Percentiles rank a stretch among this genome's conserved stretches.
Evolutionary conservation across 768 basidiomycete species (phyloP).

Genomic region (Tubosaeta sp.): DNA sequence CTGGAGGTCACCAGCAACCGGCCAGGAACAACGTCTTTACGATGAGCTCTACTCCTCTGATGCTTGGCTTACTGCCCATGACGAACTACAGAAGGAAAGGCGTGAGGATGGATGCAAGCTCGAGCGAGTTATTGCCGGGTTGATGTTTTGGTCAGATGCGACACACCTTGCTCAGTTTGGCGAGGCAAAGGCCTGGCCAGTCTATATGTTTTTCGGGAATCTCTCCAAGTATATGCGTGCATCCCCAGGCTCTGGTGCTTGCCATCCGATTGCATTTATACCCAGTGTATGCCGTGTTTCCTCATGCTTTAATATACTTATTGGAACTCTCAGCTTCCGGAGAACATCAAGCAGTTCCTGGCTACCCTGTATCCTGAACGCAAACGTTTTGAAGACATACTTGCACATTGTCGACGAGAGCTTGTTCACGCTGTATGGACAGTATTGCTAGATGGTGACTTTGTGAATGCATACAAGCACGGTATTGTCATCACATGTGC

Average conservation of each 20-base stretch:
- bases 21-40: slow-evolving; percentile 11
- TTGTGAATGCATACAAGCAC: slow-evolving; percentile 19
- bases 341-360: not conserved
- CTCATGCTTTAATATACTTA: not conserved
- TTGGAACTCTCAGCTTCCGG: not conserved
- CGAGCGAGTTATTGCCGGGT: slow-evolving; percentile 8
- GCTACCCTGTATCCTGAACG: too few species aligned
- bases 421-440: slow-evolving; percentile 6
- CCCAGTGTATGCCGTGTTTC: not conserved
- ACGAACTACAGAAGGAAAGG: slow-evolving; percentile 18
- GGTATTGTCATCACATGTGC: slow-evolving; percentile 22
- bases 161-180: slow-evolving; percentile 17
- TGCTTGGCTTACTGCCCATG: slow-evolving; percentile 18
- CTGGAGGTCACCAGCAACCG: slow-evolving; percentile 11
- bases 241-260: not conserved
- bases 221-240: slow-evolving; percentile 3
- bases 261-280: slow-evolving; percentile 2
- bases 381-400: not conserved
- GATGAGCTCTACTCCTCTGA: slow-evolving; percentile 25
- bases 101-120: slow-evolving; percentile 11
- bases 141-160: slow-evolving; percentile 22
- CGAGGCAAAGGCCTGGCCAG: slow-evolving; percentile 6
- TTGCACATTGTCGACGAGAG: slow-evolving; percentile 4
- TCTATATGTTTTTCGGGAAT: slow-evolving; percentile 4
- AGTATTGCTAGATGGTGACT: slow-evolving; percentile 11